phyloP scores from a whole-genome alignment of 2,329 filamentous ascomycete species.

The Cytospora paraplurivora region DNA sequence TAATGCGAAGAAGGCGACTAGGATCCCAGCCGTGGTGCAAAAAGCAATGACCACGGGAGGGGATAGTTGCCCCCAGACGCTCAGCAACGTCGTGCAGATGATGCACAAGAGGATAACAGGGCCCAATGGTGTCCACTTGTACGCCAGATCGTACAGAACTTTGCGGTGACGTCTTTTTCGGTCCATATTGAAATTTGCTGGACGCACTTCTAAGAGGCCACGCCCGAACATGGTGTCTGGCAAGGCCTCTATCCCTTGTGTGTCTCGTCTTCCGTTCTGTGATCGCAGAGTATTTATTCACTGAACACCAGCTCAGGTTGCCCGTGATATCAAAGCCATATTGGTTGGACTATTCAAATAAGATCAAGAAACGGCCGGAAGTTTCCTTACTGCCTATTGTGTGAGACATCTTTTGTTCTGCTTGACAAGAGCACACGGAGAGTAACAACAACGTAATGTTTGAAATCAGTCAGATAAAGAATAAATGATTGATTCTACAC shows the following conservation, averaged over 20 bases:
- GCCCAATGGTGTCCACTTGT: conserved; percentile 21
- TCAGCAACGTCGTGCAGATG: conserved; percentile 15
- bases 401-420: conserved; percentile 16
- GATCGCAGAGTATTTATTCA: conserved; percentile 7
- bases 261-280: not conserved
- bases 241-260: not conserved
- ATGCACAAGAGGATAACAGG: conserved; percentile 9
- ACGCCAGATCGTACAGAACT: conserved; percentile 14
- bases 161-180: conserved; percentile 3
- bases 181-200: conserved; percentile 9
- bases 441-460: not conserved
- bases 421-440: not conserved
- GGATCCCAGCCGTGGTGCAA: conserved; percentile 13
- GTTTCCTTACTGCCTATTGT: not conserved
- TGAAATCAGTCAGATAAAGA: conserved; percentile 15
- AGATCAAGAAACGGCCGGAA: not conserved
- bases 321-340: not conserved
- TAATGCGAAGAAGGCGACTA: conserved; percentile 11
- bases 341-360: not conserved
- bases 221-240: conserved; percentile 8
- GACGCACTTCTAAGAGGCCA: not conserved
- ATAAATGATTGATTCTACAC: conserved; percentile 19
- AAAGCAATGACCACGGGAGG: conserved; percentile 15
- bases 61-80: conserved; percentile 17
- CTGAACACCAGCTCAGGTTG: not conserved